Conservation (phyloP, 1,139 yeast species). For the Nakaseomyces uthaithaninus region DNA sequence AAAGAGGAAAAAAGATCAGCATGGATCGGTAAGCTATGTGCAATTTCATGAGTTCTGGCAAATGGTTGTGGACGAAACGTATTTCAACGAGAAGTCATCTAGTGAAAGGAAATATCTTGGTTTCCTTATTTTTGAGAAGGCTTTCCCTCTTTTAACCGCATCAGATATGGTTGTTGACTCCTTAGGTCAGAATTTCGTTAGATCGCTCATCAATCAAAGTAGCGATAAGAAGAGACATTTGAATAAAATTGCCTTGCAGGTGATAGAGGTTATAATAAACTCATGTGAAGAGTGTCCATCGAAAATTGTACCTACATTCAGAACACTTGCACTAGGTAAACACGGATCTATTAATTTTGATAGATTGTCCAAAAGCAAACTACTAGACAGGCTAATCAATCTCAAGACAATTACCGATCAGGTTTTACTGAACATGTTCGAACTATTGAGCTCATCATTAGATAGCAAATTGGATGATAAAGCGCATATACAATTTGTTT, state of each 20-base stretch:
- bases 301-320: constrained; percentile 43
- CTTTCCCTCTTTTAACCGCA: constrained; percentile 34
- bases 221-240: constrained; percentile 58
- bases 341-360: constrained; percentile 69
- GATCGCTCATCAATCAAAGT: constrained; percentile 72
- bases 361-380: constrained; percentile 63
- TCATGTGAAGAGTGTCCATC: constrained; percentile 31
- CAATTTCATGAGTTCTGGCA: constrained; percentile 71
- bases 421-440: constrained; percentile 29
- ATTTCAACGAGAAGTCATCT: constrained; percentile 69
- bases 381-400: constrained; percentile 46
- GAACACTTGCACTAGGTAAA: constrained; percentile 42
- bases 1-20: constrained; percentile 34
- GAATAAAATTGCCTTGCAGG: constrained; percentile 55
- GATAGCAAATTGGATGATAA: constrained; percentile 15
- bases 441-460: constrained; percentile 12
- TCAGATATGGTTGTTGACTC: constrained; percentile 35
- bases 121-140: constrained; percentile 56
- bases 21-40: constrained; percentile 33
- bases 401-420: constrained; percentile 20
- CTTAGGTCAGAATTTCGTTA: constrained; percentile 63
- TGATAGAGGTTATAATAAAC: constrained; percentile 39
- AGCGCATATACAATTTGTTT: constrained; percentile 46
- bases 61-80: constrained; percentile 66
- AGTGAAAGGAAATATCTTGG: constrained; percentile 87